phyloP scores from a whole-genome alignment of 768 basidiomycete species.

The Galerina sulciceps region DNA sequence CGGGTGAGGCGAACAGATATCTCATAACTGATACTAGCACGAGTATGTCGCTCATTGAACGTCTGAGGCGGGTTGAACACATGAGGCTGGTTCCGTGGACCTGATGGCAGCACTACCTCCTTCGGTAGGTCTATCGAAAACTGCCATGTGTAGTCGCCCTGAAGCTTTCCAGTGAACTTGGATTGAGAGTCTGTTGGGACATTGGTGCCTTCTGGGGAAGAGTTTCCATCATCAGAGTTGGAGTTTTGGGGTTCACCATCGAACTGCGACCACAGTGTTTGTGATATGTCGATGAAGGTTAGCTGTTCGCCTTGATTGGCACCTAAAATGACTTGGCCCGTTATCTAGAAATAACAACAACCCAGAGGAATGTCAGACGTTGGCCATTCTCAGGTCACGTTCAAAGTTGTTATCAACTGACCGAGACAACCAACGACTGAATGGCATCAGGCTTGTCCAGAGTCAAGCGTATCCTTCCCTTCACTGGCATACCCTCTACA shows the following conservation, averaged over 20 bases:
- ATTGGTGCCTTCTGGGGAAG: neutral
- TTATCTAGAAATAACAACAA: constrained; percentile 28
- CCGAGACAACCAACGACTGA: constrained; percentile 51
- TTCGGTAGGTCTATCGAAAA: constrained; percentile 45
- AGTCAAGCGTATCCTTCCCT: constrained; percentile 37
- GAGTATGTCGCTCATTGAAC: constrained; percentile 40
- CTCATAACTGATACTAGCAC: constrained; percentile 41
- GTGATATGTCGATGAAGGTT: constrained; percentile 36
- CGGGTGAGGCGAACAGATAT: constrained; percentile 34
- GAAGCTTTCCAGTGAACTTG: constrained; percentile 32
- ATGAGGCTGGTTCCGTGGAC: constrained; percentile 20
- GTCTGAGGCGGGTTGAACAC: constrained; percentile 39
- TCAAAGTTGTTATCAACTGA: constrained; percentile 25
- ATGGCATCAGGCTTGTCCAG: constrained; percentile 45
- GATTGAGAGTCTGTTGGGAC: neutral
- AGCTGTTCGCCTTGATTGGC: constrained; percentile 35
- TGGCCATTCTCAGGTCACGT: neutral
- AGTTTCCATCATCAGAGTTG: neutral
- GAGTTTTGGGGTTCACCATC: constrained; percentile 32
- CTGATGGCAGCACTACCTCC: constrained; percentile 29
- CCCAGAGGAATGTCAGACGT: neutral
- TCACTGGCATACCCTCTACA: constrained; percentile 34
- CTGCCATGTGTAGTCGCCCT: constrained; percentile 40
- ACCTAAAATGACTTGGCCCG: constrained; percentile 42
- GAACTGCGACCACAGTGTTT: constrained; percentile 41